Conservation (phyloP, 768 basidiomycete genomes). For the Tylopilus cervinicoccineus region DNA sequence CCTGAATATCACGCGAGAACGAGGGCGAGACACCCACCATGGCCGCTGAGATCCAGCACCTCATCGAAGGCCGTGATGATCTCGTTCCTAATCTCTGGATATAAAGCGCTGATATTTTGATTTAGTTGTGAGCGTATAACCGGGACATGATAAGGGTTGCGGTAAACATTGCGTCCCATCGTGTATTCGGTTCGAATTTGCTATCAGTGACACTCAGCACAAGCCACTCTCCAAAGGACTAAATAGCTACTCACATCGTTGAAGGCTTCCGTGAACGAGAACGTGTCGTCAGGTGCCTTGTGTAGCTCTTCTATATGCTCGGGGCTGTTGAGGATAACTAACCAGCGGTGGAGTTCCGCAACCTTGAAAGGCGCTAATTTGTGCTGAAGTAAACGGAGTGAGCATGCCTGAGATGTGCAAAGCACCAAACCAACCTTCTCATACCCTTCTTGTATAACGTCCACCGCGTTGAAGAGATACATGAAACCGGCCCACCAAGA, state of each 20-base stretch:
- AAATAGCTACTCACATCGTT: slow-evolving; percentile 27
- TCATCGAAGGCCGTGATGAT: slow-evolving; percentile 38
- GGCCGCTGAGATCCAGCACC: slow-evolving; percentile 23
- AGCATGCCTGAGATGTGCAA: neutral
- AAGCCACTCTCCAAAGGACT: too few species aligned
- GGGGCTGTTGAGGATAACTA: slow-evolving; percentile 32
- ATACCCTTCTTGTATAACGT: slow-evolving; percentile 32
- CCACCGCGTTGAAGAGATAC: slow-evolving; percentile 10
- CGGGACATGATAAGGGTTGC: slow-evolving; percentile 30
- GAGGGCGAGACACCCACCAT: slow-evolving; percentile 11
- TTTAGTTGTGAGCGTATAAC: slow-evolving; percentile 24
- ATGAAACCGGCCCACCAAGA: slow-evolving; percentile 14
- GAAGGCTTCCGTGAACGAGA: slow-evolving; percentile 16
- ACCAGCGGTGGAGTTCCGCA: slow-evolving; percentile 32
- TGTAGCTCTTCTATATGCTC: slow-evolving; percentile 10
- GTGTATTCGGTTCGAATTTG: slow-evolving; percentile 35
- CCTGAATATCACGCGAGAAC: neutral
- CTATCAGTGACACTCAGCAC: slow-evolving; percentile 19
- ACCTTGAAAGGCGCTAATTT: slow-evolving; percentile 30
- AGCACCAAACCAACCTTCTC: slow-evolving; percentile 21
- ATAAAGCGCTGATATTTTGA: slow-evolving; percentile 36
- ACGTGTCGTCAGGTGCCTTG: neutral
- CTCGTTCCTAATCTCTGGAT: slow-evolving; percentile 44
- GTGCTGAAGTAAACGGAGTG: neutral
- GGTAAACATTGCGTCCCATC: slow-evolving; percentile 29